These are phyloP conservation scores for Geum urbanum DNA, from an alignment of 306 rosid genomes.

Conservation along the genomic window DNA sequence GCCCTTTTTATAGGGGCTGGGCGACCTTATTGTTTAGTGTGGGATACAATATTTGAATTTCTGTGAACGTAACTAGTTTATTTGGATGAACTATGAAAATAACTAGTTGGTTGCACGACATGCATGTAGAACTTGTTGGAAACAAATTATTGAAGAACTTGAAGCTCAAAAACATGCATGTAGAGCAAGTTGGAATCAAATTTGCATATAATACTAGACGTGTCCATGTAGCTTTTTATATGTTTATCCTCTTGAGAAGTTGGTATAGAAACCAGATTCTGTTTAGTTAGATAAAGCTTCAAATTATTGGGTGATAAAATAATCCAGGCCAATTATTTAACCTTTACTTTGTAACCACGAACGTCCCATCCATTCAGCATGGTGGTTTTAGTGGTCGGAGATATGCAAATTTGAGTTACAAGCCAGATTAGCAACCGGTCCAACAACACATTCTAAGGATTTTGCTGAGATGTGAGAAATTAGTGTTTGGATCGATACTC, in stretches of 20 bases:
- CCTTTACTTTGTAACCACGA: not conserved
- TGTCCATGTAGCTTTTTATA: slow-evolving; percentile 5
- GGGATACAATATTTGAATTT: not conserved
- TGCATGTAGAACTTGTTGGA: not conserved
- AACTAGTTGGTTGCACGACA: slow-evolving; percentile 27
- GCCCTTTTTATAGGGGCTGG: slow-evolving; percentile 5
- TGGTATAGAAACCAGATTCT: not conserved
- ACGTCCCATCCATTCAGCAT: not conserved
- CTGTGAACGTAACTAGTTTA: no score
- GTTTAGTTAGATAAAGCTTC: not conserved
- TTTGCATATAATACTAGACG: no score
- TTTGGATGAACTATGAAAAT: not conserved
- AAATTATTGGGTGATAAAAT: not conserved
- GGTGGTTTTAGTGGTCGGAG: no score
- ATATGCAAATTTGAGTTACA: no score
- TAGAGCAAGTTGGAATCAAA: no score
- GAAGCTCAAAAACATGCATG: not conserved
- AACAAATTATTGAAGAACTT: slow-evolving; percentile 1
- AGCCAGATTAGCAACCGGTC: no score
- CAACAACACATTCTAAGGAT: no score
- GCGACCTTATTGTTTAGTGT: not conserved
- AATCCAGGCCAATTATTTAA: not conserved
- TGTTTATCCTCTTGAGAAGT: not conserved
- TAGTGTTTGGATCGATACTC: no score
- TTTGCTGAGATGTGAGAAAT: no score